These are phyloP conservation scores for Aristolochia contorta DNA, from an alignment of 164 flowering plant species.

Conservation along the genomic window DNA sequence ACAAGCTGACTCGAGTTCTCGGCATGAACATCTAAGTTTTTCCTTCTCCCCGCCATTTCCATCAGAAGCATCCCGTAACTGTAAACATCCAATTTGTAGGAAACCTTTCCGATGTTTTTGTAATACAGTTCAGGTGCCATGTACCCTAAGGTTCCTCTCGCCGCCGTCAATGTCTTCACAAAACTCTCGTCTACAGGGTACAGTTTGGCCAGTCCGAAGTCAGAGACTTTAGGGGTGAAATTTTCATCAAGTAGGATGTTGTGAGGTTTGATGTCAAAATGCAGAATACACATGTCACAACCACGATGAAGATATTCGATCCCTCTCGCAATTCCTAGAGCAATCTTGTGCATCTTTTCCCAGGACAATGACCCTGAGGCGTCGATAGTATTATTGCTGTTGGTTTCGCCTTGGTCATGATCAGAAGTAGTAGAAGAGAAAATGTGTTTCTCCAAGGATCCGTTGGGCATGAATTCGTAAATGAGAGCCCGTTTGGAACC, in stretches of 20 bases:
- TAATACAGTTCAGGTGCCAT: conserved; percentile 8
- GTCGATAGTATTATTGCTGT: too few relatives aligned
- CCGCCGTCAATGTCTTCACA: neutral
- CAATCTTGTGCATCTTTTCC: conserved; percentile 5
- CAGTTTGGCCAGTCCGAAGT: conserved; percentile 11
- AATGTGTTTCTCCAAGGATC: conserved; percentile 8
- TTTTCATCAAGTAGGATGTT: conserved; percentile 9
- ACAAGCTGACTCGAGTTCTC: conserved; percentile 2
- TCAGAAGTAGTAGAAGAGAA: neutral
- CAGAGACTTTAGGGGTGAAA: conserved; percentile 10
- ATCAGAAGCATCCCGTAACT: conserved; percentile 10
- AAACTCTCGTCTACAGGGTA: neutral
- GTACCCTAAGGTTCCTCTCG: conserved; percentile 8
- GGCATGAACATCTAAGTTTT: neutral
- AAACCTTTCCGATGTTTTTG: conserved; percentile 3
- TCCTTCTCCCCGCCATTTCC: conserved; percentile 9
- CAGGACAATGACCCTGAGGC: neutral
- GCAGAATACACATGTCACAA: conserved; percentile 11
- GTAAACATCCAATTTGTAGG: conserved; percentile 7
- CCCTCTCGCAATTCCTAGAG: conserved; percentile 7
- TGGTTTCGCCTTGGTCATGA: too few relatives aligned
- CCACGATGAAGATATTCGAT: conserved; percentile 11
- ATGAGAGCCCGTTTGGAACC: conserved; percentile 11
- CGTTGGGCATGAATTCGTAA: conserved; percentile 14
- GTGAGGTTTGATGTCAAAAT: conserved; percentile 15